phyloP scores from a whole-genome alignment of 2,329 filamentous ascomycete species.

The Diaporthe batatas region DNA sequence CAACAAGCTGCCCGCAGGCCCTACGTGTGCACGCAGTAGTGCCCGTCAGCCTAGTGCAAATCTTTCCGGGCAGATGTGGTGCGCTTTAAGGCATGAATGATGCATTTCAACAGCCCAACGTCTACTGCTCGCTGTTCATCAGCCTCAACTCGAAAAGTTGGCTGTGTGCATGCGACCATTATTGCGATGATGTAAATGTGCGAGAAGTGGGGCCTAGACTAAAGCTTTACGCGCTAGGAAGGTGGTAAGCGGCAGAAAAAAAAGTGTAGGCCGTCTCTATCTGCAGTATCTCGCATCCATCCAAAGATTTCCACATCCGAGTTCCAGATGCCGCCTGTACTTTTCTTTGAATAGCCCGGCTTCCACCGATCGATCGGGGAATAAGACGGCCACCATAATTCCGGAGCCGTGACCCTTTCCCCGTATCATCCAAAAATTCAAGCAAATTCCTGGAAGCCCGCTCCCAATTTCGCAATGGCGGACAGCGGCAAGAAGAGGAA shows the following conservation, averaged over 20 bases:
- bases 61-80: too few relatives aligned
- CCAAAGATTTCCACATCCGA: not conserved
- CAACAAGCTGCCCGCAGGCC: not conserved
- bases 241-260: slow-evolving; percentile 41
- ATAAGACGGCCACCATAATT: not conserved
- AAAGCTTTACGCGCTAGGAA: slow-evolving; percentile 27
- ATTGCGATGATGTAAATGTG: slow-evolving; percentile 33
- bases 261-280: slow-evolving; percentile 18
- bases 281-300: slow-evolving; percentile 1
- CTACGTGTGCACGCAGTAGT: not conserved
- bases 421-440: too few relatives aligned
- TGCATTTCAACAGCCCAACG: not conserved
- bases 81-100: not conserved
- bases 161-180: slow-evolving; percentile 14
- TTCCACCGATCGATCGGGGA: not conserved
- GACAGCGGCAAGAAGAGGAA: slow-evolving; percentile 67
- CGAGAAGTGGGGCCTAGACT: not conserved
- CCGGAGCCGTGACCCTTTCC: not conserved
- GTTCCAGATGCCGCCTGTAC: not conserved
- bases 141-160: not conserved
- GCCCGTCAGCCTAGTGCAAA: not conserved
- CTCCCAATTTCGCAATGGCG: slow-evolving; percentile 51
- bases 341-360: slow-evolving; percentile 1
- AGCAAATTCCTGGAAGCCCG: not conserved
- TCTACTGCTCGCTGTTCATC: not conserved